Percentiles rank a stretch among this genome's conserved stretches.
Conservation (phyloP, 1,284 basidiomycete genomes). For the Sporisorium scitamineum region DNA sequence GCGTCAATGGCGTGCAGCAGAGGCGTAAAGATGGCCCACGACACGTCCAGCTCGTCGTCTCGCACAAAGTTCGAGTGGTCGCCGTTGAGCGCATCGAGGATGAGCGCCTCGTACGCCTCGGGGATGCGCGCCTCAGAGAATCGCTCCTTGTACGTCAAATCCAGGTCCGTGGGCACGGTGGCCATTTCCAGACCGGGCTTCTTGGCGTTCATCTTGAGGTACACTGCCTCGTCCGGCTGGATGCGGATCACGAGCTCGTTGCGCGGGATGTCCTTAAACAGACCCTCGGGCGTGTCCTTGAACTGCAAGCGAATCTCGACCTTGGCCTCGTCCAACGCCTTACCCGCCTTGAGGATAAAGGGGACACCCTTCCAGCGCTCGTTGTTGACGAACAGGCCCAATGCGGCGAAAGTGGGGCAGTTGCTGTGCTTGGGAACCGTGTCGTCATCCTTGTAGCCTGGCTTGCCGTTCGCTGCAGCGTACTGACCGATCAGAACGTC, state of each 20-base stretch:
- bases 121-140: conserved; percentile 64
- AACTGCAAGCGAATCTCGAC: conserved; percentile 67
- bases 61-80: conserved; percentile 70
- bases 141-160: conserved; percentile 65
- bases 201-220: conserved; percentile 67
- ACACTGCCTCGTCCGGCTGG: conserved; percentile 67
- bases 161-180: conserved; percentile 60
- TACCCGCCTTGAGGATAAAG: conserved; percentile 68
- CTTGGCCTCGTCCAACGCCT: conserved; percentile 68
- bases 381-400: conserved; percentile 66
- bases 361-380: conserved; percentile 67
- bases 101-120: conserved; percentile 70
- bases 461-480: conserved; percentile 66
- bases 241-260: conserved; percentile 69
- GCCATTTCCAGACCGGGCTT: conserved; percentile 60
- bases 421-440: conserved; percentile 70
- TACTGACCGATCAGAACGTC: conserved; percentile 70
- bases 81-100: conserved; percentile 68
- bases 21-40: conserved; percentile 69
- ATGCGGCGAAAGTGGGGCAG: conserved; percentile 69
- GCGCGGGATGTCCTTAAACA: conserved; percentile 56
- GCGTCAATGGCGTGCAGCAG: conserved; percentile 66
- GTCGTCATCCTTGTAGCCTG: conserved; percentile 70
- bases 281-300: conserved; percentile 57
- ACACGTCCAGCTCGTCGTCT: conserved; percentile 68